Base-by-base conservation (phyloP, 169 alveolate genomes). In the Theileria annulata region DNA sequence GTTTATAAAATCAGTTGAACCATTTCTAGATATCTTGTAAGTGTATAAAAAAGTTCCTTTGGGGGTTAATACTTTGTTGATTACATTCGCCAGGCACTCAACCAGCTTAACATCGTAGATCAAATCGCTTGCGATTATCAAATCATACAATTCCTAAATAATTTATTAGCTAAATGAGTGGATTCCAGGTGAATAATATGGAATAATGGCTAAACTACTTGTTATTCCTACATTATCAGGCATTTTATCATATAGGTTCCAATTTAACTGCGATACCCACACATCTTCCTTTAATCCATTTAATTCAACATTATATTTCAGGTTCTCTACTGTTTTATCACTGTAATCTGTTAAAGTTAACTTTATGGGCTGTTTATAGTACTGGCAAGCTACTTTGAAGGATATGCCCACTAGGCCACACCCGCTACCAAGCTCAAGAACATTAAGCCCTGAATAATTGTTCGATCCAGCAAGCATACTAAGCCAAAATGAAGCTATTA, bases 361-460 rank as follows among this genome's bases (percentile, higher is more conserved):
- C 35, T 10, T 25, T 0, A 13, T 51, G 2, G 64, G 51, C 25
- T 27, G 47, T 0, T 27, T 58, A 54, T 48, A 42, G 35, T 63
- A 10, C 47, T 54, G 33, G 12, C 90, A 75, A 28, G 81, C 56
- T 1, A 78, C 63, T 30, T 79, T 77, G 31, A 89, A 25, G 0
- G 94, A 69, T 21, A 90, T 70, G 19, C 86, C 87, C 1, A 78
- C 79, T 10, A 90, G 73, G 2, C 90, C 94, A 77, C 92, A 80
- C 3, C 94, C 94, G 25, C 90, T 78, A 8, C 94, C 94, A 48
- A 90, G 59, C 70, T 90, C 91, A 59, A 90, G 71, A 8, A 86
- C 80, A 25, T 56, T 56, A 25, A 21, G 27, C 35, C 66, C 13
- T 2, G 66, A 56, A 25, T 56, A 21, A 25, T 56, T 56, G 13